phyloP scores from a whole-genome alignment of 805 yeast species.

The Ogataea chonburiensis region DNA sequence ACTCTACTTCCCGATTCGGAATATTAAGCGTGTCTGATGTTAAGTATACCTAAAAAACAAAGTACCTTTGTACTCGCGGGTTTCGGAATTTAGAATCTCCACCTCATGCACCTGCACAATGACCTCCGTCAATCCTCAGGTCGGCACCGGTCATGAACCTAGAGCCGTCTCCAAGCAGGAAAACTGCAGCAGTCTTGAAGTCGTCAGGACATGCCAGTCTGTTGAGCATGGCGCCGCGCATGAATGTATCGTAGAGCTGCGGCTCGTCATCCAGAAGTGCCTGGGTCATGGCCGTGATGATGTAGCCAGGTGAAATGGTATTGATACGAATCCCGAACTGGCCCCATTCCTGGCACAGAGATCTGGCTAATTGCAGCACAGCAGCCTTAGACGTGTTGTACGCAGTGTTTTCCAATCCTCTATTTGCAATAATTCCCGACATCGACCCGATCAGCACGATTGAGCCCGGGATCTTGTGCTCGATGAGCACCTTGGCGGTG shows the following conservation, averaged over 20 bases:
- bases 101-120: conserved; percentile 33
- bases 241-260: conserved; percentile 16
- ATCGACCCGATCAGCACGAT: conserved; percentile 51
- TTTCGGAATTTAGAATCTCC: too few species aligned
- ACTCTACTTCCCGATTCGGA: too few species aligned
- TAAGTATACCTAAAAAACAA: too few species aligned
- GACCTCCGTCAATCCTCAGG: conserved; percentile 20
- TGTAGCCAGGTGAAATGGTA: conserved; percentile 51
- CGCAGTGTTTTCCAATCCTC: conserved; percentile 48
- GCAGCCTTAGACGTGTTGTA: conserved; percentile 50
- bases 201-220: conserved; percentile 19
- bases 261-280: conserved; percentile 41
- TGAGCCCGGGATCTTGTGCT: conserved; percentile 36
- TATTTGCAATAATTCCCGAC: conserved; percentile 52
- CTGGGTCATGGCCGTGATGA: conserved; percentile 42
- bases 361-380: conserved; percentile 44
- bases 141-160: conserved; percentile 21
- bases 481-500: conserved; percentile 16
- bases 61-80: too few species aligned
- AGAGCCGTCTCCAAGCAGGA: conserved; percentile 19
- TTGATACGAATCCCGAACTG: conserved; percentile 51
- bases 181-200: conserved; percentile 19
- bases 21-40: too few species aligned
- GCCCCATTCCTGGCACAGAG: conserved; percentile 48
- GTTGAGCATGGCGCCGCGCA: conserved; percentile 22